These are phyloP conservation scores for Kurtzmaniella natalensis DNA, from an alignment of 1,139 yeast genomes.

Conservation along the genomic window DNA sequence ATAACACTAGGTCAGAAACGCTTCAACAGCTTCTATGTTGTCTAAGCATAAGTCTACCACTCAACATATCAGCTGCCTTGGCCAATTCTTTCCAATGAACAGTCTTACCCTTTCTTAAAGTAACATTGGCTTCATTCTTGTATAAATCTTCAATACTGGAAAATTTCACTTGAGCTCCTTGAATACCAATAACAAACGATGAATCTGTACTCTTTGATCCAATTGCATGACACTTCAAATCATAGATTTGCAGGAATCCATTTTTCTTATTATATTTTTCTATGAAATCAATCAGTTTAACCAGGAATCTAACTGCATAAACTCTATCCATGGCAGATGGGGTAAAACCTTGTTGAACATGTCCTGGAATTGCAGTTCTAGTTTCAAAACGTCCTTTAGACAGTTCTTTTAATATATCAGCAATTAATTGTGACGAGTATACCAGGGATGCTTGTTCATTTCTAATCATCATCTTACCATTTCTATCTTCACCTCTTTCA, in stretches of 20 bases:
- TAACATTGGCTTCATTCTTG: slow-evolving; percentile 54
- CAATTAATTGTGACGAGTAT: slow-evolving; percentile 60
- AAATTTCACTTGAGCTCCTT: slow-evolving; percentile 59
- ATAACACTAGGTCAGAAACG: too few species aligned
- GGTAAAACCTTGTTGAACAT: slow-evolving; percentile 79
- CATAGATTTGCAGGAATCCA: slow-evolving; percentile 5
- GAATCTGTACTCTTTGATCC: slow-evolving; percentile 12
- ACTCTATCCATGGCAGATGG: slow-evolving; percentile 79
- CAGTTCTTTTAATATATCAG: slow-evolving; percentile 63
- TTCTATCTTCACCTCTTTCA: slow-evolving; percentile 78
- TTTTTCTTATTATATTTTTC: slow-evolving; percentile 35
- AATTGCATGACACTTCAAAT: slow-evolving; percentile 5
- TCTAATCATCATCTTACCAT: slow-evolving; percentile 69
- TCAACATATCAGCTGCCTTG: slow-evolving; percentile 59
- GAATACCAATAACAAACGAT: slow-evolving; percentile 67
- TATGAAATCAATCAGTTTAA: slow-evolving; percentile 65
- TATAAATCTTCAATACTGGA: slow-evolving; percentile 52
- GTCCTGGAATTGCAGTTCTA: slow-evolving; percentile 77
- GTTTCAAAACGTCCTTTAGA: slow-evolving; percentile 68
- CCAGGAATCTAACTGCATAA: slow-evolving; percentile 64
- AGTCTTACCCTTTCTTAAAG: slow-evolving; percentile 59
- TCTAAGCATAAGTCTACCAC: slow-evolving; percentile 57
- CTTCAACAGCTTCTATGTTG: too few species aligned
- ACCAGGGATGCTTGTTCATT: slow-evolving; percentile 69
- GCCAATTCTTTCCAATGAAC: slow-evolving; percentile 66